These are phyloP conservation scores for Neopestalotiopsis clavispora DNA, from an alignment of 2,329 filamentous ascomycete species.

Conservation along the genomic window DNA sequence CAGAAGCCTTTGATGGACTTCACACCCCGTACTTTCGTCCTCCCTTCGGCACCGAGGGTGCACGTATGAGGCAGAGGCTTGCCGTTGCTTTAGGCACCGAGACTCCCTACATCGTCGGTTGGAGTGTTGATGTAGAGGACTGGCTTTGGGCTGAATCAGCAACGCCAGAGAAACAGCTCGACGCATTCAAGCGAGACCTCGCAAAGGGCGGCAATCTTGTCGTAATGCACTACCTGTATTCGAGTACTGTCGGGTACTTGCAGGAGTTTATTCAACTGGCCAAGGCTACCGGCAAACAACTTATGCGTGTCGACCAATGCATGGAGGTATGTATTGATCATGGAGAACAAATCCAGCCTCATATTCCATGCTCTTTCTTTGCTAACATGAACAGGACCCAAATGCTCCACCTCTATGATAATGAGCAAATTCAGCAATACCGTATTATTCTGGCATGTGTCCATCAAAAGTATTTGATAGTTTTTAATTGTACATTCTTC, in stretches of 20 bases:
- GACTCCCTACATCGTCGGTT: slow-evolving; percentile 65
- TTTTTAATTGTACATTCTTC: not conserved
- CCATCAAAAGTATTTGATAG: not conserved
- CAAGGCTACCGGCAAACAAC: slow-evolving; percentile 65
- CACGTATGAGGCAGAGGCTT: slow-evolving; percentile 67
- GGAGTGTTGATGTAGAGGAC: slow-evolving; percentile 74
- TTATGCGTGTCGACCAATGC: slow-evolving; percentile 72
- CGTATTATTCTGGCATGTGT: not conserved
- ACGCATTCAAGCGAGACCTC: slow-evolving; percentile 68
- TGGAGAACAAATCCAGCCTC: not conserved
- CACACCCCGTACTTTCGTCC: slow-evolving; percentile 66
- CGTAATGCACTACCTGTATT: slow-evolving; percentile 73
- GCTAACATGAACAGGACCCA: not conserved
- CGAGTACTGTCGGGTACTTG: slow-evolving; percentile 67
- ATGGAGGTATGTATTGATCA: slow-evolving; percentile 56
- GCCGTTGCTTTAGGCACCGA: slow-evolving; percentile 54
- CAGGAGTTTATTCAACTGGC: slow-evolving; percentile 68
- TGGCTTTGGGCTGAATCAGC: slow-evolving; percentile 68
- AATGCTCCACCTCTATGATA: not conserved
- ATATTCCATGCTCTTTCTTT: not conserved
- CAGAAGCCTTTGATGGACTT: slow-evolving; percentile 39
- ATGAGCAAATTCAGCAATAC: not conserved
- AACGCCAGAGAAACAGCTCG: slow-evolving; percentile 70
- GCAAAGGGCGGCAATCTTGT: slow-evolving; percentile 66
- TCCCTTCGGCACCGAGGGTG: slow-evolving; percentile 71